phyloP scores from a whole-genome alignment of 2,329 filamentous ascomycete genomes.

The Colletotrichum tropicale region DNA sequence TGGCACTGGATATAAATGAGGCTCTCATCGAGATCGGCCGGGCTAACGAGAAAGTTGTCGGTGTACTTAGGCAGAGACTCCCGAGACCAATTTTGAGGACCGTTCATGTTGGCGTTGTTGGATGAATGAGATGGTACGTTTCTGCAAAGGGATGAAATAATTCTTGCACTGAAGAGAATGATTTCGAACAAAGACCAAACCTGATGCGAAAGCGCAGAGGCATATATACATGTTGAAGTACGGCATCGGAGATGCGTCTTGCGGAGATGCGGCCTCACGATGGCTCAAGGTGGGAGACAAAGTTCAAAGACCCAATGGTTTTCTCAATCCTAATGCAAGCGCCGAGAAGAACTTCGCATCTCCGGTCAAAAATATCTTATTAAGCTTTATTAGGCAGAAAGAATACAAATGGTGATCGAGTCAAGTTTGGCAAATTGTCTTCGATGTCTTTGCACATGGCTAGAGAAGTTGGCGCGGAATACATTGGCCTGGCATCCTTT shows the following conservation, averaged over 20 bases:
- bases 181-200: not conserved
- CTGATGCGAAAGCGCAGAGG: not conserved
- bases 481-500: too few species aligned
- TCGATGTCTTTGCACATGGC: too few species aligned
- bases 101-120: not conserved
- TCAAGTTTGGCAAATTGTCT: too few species aligned
- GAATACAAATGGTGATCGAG: too few species aligned
- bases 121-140: not conserved
- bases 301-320: too few species aligned
- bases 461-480: too few species aligned
- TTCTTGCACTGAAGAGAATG: not conserved
- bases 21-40: rapidly evolving
- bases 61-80: not conserved
- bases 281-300: too few species aligned
- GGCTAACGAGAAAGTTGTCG: not conserved
- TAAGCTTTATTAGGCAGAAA: too few species aligned
- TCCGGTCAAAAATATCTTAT: too few species aligned
- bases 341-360: too few species aligned
- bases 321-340: too few species aligned
- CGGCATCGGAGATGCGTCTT: not conserved
- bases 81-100: not conserved
- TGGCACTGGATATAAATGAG: not conserved
- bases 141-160: not conserved
- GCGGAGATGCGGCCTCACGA: too few species aligned
- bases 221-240: not conserved